Base-by-base conservation (phyloP, 1,139 yeast genomes). In the Lodderomyces theae region DNA sequence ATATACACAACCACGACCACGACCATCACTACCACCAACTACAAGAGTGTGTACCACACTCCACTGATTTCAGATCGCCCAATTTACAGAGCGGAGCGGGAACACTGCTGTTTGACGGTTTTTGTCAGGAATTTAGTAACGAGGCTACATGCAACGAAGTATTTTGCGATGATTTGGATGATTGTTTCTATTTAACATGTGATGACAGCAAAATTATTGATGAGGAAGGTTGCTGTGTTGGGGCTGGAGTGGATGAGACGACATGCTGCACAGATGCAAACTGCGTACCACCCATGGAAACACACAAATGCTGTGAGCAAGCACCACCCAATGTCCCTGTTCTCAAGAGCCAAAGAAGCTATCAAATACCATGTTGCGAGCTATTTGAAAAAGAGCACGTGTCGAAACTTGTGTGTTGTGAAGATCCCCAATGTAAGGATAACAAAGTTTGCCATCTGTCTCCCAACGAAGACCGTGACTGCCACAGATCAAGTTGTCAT, bases 1-100 rank as follows among this genome's bases (percentile, higher is more conserved):
- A 81, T 54, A 77, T 80, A 29, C 87, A 81, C 51, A 77, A 70
- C 44, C 75, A 69, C 41, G 74, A 69, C 43, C 72, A 67, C 39
- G 59, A 57, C 35, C 51, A 49, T 18, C 53, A 50, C 38, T 39
- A 35, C 17, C 16, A 12, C 8, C n/a, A 13, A 28, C 7, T 18
- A 13, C 31, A 13, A 28, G 37, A 41, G 12, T 21, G n/a, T n/a
- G n/a, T 13, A 3, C 7, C 16, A 18, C n/a, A n/a, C n/a, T 15
- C 24, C 40, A 17, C 31, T 15, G 18, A 28, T 2, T 15, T 28
- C 5, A 3, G 18, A 28, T 28, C 31, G 15, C 12, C 18, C 13
- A 15, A 13, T 4, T 7, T 28, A 5, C 31, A 15, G 10, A 28
- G 15, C 9, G 18, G 31, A 3, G 11, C 12, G 5, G 18, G 13